Percentiles rank a stretch among this genome's conserved stretches.
phyloP scores from a whole-genome alignment of 78 protist genomes.

The Guillardia theta region DNA sequence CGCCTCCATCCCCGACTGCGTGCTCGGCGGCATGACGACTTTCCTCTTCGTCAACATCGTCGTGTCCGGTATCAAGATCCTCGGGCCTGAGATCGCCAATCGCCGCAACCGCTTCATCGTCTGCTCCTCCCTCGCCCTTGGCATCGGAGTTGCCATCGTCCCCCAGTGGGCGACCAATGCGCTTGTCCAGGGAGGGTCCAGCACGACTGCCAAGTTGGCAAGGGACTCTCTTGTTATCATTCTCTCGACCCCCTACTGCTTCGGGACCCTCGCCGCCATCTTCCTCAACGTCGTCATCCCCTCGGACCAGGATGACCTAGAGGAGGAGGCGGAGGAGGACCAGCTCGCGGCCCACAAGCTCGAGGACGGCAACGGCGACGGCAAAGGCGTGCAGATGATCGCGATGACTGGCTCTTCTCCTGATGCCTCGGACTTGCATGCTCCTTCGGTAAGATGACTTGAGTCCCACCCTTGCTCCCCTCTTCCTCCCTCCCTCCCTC shows the following conservation, averaged over 20 bases:
- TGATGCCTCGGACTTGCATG: not conserved
- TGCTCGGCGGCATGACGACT: conserved; percentile 44
- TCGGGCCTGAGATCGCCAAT: not conserved
- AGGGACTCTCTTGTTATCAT: not conserved
- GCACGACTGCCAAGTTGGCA: not conserved
- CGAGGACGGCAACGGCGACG: not conserved
- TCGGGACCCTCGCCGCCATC: conserved; percentile 16
- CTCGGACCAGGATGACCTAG: not conserved
- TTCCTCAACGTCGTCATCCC: not conserved
- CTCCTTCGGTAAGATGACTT: not conserved
- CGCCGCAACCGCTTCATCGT: conserved; percentile 43
- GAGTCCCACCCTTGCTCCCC: not conserved
- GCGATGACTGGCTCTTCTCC: not conserved
- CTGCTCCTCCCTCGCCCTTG: not conserved
- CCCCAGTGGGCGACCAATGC: not conserved
- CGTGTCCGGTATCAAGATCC: conserved; percentile 23
- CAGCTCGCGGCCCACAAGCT: not conserved
- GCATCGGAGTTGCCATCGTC: conserved; percentile 35
- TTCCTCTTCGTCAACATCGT: not conserved
- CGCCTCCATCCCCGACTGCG: conserved; percentile 35
- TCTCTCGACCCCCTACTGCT: conserved; percentile 47
- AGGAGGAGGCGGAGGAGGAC: not conserved
- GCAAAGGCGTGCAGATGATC: not conserved
- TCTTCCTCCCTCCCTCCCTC: not conserved
- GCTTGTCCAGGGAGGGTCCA: not conserved